phyloP scores from a whole-genome alignment of 75 land plant species.

The Chamaecyparis obtusa region DNA sequence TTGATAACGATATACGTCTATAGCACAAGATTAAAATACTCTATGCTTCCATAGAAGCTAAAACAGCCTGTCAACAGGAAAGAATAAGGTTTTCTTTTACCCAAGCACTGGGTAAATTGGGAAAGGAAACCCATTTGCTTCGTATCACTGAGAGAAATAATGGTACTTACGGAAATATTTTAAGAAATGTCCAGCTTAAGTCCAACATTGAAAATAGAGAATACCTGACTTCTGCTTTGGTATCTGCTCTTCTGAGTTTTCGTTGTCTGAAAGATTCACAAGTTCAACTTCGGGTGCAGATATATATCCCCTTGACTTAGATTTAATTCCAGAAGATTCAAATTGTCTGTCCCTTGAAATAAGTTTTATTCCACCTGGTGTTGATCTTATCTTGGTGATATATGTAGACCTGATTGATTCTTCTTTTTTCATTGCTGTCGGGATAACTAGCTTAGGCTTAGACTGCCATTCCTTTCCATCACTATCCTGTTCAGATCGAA shows the following conservation, averaged over 20 bases:
- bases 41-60: not conserved
- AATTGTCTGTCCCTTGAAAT: not conserved
- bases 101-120: not conserved
- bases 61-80: not conserved
- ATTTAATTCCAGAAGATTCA: not conserved
- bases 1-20: not conserved
- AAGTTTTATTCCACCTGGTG: not conserved
- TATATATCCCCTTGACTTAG: not conserved
- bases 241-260: not conserved
- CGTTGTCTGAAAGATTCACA: not conserved
- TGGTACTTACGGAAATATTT: not conserved
- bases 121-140: not conserved
- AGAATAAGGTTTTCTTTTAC: not conserved
- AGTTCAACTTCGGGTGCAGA: not conserved
- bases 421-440: not conserved
- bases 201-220: not conserved
- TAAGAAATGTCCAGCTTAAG: not conserved
- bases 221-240: constrained; percentile 5
- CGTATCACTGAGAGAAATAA: not conserved
- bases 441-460: not conserved
- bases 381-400: not conserved
- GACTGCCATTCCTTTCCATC: not conserved
- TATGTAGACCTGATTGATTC: not conserved
- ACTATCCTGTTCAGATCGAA: not conserved
- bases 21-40: not conserved